Percentiles rank a stretch among this genome's conserved stretches.
phyloP scores from a whole-genome alignment of 2,329 filamentous ascomycete genomes.

The Aspergillus tubingensis region DNA sequence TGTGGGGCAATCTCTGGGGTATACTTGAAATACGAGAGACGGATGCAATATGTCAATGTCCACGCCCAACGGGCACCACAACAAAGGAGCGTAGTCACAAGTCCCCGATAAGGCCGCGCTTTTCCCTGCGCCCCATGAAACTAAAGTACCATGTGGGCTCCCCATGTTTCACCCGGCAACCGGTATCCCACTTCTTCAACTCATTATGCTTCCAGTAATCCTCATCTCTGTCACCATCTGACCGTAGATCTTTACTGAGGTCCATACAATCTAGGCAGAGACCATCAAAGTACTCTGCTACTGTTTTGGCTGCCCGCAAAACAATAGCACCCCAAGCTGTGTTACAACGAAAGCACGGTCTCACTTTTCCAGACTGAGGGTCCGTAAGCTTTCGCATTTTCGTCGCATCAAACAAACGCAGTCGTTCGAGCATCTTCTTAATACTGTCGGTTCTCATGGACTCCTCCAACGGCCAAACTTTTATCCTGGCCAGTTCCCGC shows the following conservation, averaged over 20 bases:
- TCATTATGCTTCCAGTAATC: conserved; percentile 8
- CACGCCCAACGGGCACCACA: too few species aligned
- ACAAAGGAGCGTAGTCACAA: background rate
- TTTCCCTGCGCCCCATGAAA: conserved; percentile 12
- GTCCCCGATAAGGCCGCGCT: background rate
- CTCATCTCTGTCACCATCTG: background rate
- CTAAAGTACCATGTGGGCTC: conserved; percentile 11
- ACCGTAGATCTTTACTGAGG: background rate
- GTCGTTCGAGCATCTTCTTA: background rate
- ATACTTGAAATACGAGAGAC: too few species aligned
- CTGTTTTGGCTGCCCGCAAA: background rate
- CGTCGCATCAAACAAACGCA: background rate
- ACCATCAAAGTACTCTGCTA: conserved; percentile 7
- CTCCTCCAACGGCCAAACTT: conserved; percentile 6
- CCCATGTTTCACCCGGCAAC: conserved; percentile 3
- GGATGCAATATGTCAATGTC: too few species aligned
- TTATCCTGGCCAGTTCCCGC: background rate
- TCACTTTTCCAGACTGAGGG: too few species aligned
- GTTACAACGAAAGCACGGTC: background rate
- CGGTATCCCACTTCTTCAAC: background rate
- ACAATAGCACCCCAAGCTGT: background rate
- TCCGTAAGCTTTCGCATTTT: background rate
- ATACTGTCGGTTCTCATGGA: background rate
- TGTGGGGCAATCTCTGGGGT: too few species aligned
- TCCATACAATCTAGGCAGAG: conserved; percentile 16